Evolutionary conservation across 176 grass and related monocot genomes (phyloP).

Genomic region (Ensete glaucum): DNA sequence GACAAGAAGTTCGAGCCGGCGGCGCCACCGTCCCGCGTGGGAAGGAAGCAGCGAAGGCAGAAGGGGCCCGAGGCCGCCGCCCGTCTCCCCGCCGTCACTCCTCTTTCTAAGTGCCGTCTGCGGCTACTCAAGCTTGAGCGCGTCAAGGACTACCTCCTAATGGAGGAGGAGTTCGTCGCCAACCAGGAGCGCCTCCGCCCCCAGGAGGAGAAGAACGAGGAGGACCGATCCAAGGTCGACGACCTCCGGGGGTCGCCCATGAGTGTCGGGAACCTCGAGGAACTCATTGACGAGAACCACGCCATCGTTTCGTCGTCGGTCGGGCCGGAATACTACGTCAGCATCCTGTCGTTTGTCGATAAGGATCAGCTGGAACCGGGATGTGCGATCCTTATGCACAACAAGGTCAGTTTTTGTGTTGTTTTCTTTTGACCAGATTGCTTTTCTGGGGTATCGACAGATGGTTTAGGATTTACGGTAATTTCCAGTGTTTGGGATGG

Average conservation of each 20-base stretch:
- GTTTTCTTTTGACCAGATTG: background rate
- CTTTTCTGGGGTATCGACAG: background rate
- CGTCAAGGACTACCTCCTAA: constrained; percentile 11
- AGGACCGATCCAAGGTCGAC: constrained; percentile 10
- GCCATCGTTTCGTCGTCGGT: background rate
- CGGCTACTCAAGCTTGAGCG: constrained; percentile 2
- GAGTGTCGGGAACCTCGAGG: constrained; percentile 4
- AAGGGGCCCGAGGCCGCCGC: constrained; percentile 6
- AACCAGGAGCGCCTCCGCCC: constrained; percentile 7
- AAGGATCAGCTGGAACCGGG: constrained; percentile 10
- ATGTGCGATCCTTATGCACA: constrained; percentile 13
- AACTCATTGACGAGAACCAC: constrained; percentile 5
- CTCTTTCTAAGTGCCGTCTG: constrained; percentile 4
- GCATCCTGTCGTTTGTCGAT: constrained; percentile 3
- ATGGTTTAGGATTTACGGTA: too few species aligned
- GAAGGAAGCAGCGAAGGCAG: constrained; percentile 13
- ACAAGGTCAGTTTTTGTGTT: constrained; percentile 4
- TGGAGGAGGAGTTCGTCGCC: constrained; percentile 4
- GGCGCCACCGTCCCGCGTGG: constrained; percentile 4
- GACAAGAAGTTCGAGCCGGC: constrained; percentile 16
- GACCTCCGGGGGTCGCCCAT: constrained; percentile 5
- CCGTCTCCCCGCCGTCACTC: background rate
- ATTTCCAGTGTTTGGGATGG: too few species aligned
- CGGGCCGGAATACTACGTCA: constrained; percentile 4
- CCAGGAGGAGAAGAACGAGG: constrained; percentile 12